Percentiles rank a stretch among this genome's conserved stretches.
Evolutionary conservation across 2,329 filamentous ascomycete genomes (phyloP).

Genomic region (Fusarium sp.): DNA sequence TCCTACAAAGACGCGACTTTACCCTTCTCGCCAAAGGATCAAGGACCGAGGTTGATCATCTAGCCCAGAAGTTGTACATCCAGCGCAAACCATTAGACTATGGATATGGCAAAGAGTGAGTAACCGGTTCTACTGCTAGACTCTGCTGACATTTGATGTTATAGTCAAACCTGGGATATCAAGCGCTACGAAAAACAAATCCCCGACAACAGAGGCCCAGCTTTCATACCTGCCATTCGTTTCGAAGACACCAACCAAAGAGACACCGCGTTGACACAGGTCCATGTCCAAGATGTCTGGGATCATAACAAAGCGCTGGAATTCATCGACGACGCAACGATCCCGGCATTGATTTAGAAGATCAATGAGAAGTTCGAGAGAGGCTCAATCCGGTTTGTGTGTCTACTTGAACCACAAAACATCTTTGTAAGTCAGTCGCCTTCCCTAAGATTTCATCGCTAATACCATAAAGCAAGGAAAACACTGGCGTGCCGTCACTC

Average conservation of each 20-base stretch:
- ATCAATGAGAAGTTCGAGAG: accelerated
- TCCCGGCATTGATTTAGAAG: slow-evolving; percentile 15
- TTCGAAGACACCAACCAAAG: slow-evolving; percentile 9
- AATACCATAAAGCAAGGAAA: accelerated
- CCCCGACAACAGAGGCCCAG: accelerated
- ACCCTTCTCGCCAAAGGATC: not conserved
- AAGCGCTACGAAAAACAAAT: not conserved
- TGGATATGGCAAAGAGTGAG: slow-evolving; percentile 4
- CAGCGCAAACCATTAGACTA: not conserved
- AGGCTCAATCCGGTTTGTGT: accelerated
- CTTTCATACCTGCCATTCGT: accelerated
- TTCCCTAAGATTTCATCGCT: not conserved
- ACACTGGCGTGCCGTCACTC: slow-evolving; percentile 8
- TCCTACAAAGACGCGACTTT: not conserved
- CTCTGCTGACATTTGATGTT: not conserved
- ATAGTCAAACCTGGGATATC: slow-evolving; percentile 4
- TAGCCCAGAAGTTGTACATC: accelerated
- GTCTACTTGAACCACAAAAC: not conserved
- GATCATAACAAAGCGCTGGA: not conserved
- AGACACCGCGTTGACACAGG: slow-evolving; percentile 2
- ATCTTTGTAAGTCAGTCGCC: too few relatives aligned
- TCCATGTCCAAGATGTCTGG: slow-evolving; percentile 19
- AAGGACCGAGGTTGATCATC: accelerated
- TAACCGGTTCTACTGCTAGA: accelerated
- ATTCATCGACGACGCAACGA: accelerated